Evolutionary conservation across 176 grass and related monocot genomes (phyloP).

Genomic region (Bromus sterilis): DNA sequence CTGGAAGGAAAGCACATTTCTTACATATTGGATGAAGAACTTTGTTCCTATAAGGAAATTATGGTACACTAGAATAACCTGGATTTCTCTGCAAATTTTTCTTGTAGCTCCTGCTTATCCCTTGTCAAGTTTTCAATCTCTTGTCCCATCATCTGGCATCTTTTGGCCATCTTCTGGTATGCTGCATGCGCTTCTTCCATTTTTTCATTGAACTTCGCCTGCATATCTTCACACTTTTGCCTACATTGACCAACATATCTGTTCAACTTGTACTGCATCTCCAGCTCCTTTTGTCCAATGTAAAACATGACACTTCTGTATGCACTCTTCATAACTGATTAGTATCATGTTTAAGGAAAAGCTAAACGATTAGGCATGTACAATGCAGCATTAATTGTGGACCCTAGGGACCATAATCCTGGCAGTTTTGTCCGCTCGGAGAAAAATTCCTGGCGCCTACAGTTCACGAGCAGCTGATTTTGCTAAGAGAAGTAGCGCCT

Average conservation of each 20-base stretch:
- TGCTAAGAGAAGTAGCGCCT: too few relatives aligned
- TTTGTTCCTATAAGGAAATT: background rate
- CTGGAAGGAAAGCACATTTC: slow-evolving; percentile 30
- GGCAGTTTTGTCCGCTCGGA: too few relatives aligned
- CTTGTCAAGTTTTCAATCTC: slow-evolving; percentile 74
- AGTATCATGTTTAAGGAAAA: slow-evolving; percentile 22
- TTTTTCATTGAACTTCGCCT: slow-evolving; percentile 86
- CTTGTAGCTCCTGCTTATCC: slow-evolving; percentile 93
- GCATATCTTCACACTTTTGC: slow-evolving; percentile 81
- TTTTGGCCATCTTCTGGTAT: slow-evolving; percentile 90
- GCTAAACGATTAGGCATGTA: background rate
- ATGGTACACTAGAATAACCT: slow-evolving; percentile 36
- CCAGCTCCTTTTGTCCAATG: slow-evolving; percentile 84
- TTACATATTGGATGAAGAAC: background rate
- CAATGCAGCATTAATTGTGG: too few relatives aligned
- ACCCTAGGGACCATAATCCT: too few relatives aligned
- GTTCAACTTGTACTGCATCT: slow-evolving; percentile 93
- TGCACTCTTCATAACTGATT: slow-evolving; percentile 85
- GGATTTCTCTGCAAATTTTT: slow-evolving; percentile 93
- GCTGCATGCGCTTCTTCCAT: slow-evolving; percentile 71
- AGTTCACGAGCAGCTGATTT: too few relatives aligned
- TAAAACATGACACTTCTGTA: slow-evolving; percentile 92
- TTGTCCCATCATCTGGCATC: slow-evolving; percentile 76
- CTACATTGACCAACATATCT: slow-evolving; percentile 65
- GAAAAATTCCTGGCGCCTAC: too few relatives aligned